These are phyloP conservation scores for Cymbopogon flexuosus DNA, from an alignment of 202 grass and related monocot species.

Conservation along the genomic window DNA sequence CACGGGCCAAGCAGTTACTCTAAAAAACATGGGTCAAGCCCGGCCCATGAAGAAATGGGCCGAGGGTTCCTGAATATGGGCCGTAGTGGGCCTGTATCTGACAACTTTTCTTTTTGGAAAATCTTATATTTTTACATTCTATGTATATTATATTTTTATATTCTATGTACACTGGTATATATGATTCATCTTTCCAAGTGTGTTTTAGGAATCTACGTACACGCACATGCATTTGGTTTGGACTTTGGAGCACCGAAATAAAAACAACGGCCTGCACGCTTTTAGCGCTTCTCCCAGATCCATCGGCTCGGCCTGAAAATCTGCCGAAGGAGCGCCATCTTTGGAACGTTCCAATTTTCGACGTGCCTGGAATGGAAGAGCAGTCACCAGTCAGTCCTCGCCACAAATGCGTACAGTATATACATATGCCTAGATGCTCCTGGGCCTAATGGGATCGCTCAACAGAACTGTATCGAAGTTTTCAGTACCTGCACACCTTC, in stretches of 20 bases:
- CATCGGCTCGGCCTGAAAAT: conserved; percentile 87
- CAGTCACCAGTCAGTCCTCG: too few species aligned
- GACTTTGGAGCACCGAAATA: not conserved
- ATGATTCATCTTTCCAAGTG: too few species aligned
- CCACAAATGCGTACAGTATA: too few species aligned
- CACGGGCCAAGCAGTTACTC: conserved; percentile 10
- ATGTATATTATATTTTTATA: not conserved
- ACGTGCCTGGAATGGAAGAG: conserved; percentile 44
- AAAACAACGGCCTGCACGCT: not conserved
- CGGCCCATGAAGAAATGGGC: not conserved
- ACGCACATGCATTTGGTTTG: too few species aligned
- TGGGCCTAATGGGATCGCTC: too few species aligned
- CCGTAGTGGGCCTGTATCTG: not conserved
- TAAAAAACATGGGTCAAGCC: too few species aligned
- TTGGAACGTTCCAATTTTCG: conserved; percentile 91
- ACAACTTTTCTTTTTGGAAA: not conserved
- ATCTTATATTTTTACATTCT: not conserved
- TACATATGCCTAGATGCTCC: too few species aligned
- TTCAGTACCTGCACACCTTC: conserved; percentile 64
- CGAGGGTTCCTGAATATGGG: not conserved
- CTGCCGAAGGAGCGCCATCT: conserved; percentile 80
- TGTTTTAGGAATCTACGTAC: too few species aligned
- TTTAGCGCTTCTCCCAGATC: conserved; percentile 62
- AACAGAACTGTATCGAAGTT: not conserved
- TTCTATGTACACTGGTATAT: too few species aligned